phyloP scores from a whole-genome alignment of 78 protist species.

The Chrysochromulina parva region DNA sequence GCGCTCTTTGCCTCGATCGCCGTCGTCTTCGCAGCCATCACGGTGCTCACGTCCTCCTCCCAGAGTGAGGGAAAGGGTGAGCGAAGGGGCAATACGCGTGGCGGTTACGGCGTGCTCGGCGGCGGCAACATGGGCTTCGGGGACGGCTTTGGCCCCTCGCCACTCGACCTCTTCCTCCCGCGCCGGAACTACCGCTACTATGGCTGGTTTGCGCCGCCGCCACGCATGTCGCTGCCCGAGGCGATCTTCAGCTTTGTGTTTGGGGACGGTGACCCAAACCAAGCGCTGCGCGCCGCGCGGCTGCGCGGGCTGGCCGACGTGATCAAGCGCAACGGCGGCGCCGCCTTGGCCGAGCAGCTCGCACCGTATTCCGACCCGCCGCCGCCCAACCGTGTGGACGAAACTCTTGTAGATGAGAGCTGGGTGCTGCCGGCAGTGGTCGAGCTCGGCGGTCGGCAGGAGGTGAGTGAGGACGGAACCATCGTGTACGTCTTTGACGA shows the following conservation, averaged over 20 bases:
- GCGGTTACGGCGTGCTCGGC: background rate
- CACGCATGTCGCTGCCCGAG: background rate
- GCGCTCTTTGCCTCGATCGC: background rate
- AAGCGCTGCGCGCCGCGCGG: background rate
- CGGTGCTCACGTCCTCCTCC: background rate
- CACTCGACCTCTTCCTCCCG: background rate
- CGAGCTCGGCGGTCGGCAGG: background rate
- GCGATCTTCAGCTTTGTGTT: background rate
- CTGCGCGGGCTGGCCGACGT: background rate
- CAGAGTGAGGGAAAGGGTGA: background rate
- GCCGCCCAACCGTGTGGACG: background rate
- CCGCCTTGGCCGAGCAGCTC: background rate
- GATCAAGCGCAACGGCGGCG: background rate
- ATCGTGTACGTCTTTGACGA: background rate
- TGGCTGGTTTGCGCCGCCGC: background rate
- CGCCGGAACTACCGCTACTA: background rate
- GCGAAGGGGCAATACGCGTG: background rate
- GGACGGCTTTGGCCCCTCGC: background rate
- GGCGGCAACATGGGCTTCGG: background rate
- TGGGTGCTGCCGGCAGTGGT: background rate
- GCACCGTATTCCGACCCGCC: background rate
- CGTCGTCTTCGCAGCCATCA: background rate
- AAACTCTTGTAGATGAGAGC: background rate
- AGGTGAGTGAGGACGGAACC: background rate
- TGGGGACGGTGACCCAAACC: background rate